phyloP scores from a whole-genome alignment of 2,329 filamentous ascomycete genomes.

The Ophiostoma quercus region DNA sequence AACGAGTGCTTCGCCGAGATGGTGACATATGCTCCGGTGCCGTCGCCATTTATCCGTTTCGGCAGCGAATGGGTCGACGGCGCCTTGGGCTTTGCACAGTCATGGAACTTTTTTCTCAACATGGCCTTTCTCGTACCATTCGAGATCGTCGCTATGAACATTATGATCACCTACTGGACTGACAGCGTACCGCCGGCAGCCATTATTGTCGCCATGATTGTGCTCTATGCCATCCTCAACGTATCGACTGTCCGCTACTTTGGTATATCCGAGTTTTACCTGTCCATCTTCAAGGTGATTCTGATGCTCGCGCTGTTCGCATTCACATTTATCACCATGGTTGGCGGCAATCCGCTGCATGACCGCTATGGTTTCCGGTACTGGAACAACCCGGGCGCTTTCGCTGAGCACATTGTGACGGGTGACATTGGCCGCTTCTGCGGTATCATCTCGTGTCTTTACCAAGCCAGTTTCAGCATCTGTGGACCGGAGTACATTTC shows the following conservation, averaged over 20 bases:
- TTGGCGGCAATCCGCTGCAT: slow-evolving; percentile 35
- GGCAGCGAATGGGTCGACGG: slow-evolving; percentile 40
- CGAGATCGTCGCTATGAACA: slow-evolving; percentile 56
- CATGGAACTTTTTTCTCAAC: slow-evolving; percentile 49
- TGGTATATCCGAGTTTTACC: slow-evolving; percentile 26
- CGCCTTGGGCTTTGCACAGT: slow-evolving; percentile 43
- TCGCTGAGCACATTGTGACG: slow-evolving; percentile 37
- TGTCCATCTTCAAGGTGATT: slow-evolving; percentile 40
- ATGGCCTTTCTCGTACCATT: slow-evolving; percentile 43
- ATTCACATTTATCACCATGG: slow-evolving; percentile 44
- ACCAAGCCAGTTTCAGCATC: slow-evolving; percentile 43
- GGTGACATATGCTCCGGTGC: slow-evolving; percentile 71
- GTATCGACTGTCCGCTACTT: slow-evolving; percentile 23
- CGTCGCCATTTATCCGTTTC: slow-evolving; percentile 72
- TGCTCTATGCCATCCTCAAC: slow-evolving; percentile 22
- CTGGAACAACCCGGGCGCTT: slow-evolving; percentile 38
- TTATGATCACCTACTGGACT: slow-evolving; percentile 55
- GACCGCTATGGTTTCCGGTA: slow-evolving; percentile 25
- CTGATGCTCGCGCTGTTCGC: slow-evolving; percentile 48
- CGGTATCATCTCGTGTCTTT: slow-evolving; percentile 41
- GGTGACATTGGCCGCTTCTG: slow-evolving; percentile 40
- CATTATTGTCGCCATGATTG: slow-evolving; percentile 24
- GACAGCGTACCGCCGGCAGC: slow-evolving; percentile 37
- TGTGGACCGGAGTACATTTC: slow-evolving; percentile 57
- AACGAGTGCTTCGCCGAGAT: slow-evolving; percentile 61